A percentile compares a stretch with the other conserved stretches of the same genome.
Evolutionary conservation across 179 eudicot genomes (phyloP).

Genomic region (Silene noctiflora): DNA sequence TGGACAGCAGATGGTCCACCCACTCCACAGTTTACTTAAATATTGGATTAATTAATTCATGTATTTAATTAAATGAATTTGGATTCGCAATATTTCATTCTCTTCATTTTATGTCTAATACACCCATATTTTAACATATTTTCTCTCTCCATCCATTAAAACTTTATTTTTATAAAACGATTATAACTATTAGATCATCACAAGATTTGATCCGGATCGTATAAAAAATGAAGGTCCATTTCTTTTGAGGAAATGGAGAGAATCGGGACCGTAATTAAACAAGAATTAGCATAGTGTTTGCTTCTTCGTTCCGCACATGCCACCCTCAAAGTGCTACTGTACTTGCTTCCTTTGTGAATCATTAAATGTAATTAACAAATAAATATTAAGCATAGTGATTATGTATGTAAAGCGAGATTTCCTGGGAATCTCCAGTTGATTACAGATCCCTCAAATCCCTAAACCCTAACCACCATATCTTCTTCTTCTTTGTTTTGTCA

Average conservation of each 20-base stretch:
- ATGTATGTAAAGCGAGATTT: slow-evolving; percentile 25
- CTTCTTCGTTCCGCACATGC: slow-evolving; percentile 14
- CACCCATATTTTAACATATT: no score
- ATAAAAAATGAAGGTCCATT: no score
- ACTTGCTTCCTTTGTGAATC: slow-evolving; percentile 2
- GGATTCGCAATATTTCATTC: no score
- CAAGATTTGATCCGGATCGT: no score
- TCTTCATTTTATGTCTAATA: no score
- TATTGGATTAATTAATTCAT: no score
- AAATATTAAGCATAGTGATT: not conserved
- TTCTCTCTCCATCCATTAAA: no score
- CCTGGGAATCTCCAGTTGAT: slow-evolving; percentile 27
- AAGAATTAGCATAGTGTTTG: not conserved
- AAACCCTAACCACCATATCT: slow-evolving; percentile 41
- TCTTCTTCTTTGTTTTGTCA: slow-evolving; percentile 12
- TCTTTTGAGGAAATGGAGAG: no score
- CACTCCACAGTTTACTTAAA: not conserved
- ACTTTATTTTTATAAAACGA: no score
- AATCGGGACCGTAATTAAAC: no score
- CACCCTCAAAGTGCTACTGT: slow-evolving; percentile 9
- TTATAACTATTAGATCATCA: no score
- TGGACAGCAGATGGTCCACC: slow-evolving; percentile 27
- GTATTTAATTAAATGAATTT: no score
- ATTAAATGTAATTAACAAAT: not conserved
- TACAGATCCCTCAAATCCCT: slow-evolving; percentile 30